Evolutionary conservation across 257 asterid species (phyloP).

Genomic region (Orobanche coerulescens): DNA sequence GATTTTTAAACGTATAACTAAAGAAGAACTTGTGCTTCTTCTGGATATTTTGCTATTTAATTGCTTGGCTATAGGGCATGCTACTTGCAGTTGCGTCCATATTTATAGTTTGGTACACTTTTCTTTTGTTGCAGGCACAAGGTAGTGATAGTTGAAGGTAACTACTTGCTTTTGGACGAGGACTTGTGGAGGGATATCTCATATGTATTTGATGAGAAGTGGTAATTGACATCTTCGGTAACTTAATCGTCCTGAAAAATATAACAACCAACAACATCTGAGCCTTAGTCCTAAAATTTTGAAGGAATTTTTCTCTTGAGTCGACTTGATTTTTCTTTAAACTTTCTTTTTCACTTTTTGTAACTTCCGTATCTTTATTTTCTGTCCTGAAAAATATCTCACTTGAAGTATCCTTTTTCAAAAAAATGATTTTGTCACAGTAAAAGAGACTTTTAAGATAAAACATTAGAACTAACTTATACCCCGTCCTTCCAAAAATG

Average conservation of each 20-base stretch:
- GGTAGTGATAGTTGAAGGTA: constrained; percentile 89
- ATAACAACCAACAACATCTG: neutral
- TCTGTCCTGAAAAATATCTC: too few species aligned
- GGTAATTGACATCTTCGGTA: constrained; percentile 40
- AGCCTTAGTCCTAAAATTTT: neutral
- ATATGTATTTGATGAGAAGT: constrained; percentile 68
- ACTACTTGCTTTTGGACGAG: constrained; percentile 73
- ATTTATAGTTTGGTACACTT: neutral
- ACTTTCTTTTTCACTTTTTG: too few species aligned
- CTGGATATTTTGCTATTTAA: constrained; percentile 6
- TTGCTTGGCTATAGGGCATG: constrained; percentile 13
- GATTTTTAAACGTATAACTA: constrained; percentile 11
- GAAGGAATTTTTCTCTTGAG: neutral
- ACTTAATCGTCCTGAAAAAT: constrained; percentile 13
- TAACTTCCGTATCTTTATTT: too few species aligned
- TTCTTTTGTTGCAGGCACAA: constrained; percentile 59
- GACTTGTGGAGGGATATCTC: constrained; percentile 76
- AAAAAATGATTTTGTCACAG: too few species aligned
- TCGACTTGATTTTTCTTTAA: neutral
- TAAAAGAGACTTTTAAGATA: too few species aligned
- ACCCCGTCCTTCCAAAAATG: too few species aligned
- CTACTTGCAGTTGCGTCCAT: constrained; percentile 3
- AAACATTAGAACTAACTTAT: too few species aligned
- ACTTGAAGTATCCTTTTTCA: too few species aligned
- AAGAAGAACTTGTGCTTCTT: neutral